These are phyloP conservation scores for Odontarrhena argentea DNA, from an alignment of 345 rosid species.

Conservation along the genomic window DNA sequence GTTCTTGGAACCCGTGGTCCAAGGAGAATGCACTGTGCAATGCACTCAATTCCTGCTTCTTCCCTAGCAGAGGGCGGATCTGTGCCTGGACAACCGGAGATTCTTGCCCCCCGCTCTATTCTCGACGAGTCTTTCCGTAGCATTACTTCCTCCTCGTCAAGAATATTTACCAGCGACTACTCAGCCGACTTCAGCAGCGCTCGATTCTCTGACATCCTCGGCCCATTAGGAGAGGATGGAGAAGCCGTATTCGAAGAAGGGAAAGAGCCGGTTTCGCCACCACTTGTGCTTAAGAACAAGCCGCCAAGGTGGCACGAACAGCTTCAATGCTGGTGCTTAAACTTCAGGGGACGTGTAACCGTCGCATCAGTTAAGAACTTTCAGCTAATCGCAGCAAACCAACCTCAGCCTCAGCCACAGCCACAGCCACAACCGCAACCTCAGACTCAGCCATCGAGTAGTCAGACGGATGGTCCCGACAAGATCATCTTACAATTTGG, in stretches of 20 bases:
- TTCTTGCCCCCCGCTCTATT: constrained; percentile 58
- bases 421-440: constrained; percentile 43
- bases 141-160: constrained; percentile 59
- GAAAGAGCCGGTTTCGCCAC: constrained; percentile 57
- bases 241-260: constrained; percentile 41
- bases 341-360: constrained; percentile 90
- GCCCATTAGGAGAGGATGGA: constrained; percentile 56
- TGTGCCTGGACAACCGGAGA: constrained; percentile 87
- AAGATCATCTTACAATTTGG: constrained; percentile 93
- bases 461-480: constrained; percentile 57
- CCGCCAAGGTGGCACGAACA: constrained; percentile 98
- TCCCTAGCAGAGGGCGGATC: constrained; percentile 73
- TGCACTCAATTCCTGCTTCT: constrained; percentile 80
- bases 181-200: constrained; percentile 81
- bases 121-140: constrained; percentile 92
- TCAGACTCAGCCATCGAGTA: constrained; percentile 21
- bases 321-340: constrained; percentile 96
- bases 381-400: constrained; percentile 86
- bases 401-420: constrained; percentile 61
- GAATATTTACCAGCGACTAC: constrained; percentile 56
- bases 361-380: constrained; percentile 96
- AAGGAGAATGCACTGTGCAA: constrained; percentile 86
- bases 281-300: constrained; percentile 74
- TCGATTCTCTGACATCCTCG: constrained; percentile 76
- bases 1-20: constrained; percentile 95